Conservation (phyloP, 2,329 filamentous ascomycete species). For the Calonectria leucothoes region DNA sequence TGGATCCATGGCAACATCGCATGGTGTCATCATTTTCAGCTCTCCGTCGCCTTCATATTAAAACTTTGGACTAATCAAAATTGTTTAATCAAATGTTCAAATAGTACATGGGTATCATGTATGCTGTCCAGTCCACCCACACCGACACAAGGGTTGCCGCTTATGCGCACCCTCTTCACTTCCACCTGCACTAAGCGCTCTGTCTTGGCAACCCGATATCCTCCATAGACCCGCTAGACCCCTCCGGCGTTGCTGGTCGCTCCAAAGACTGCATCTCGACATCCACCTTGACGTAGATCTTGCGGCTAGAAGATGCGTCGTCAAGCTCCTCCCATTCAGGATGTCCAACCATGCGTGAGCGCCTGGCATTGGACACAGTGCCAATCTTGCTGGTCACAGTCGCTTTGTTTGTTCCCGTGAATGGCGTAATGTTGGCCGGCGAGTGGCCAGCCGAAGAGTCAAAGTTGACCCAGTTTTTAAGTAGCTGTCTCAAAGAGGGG, state of each 20-base stretch:
- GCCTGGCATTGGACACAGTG: background rate
- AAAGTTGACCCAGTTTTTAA: background rate
- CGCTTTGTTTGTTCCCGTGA: background rate
- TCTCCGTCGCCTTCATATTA: too few species aligned
- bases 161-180: background rate
- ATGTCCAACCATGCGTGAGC: background rate
- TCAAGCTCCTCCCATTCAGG: constrained; percentile 21
- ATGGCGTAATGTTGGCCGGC: background rate
- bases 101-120: background rate
- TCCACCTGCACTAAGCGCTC: background rate
- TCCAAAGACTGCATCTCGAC: constrained; percentile 28
- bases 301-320: constrained; percentile 19
- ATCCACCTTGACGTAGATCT: constrained; percentile 27
- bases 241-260: background rate
- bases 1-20: background rate
- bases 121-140: background rate
- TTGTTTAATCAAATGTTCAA: background rate
- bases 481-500: background rate
- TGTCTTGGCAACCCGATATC: background rate
- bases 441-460: background rate
- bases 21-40: background rate
- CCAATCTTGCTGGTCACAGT: background rate
- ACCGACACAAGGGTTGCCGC: background rate
- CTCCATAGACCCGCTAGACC: background rate
- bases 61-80: too few species aligned